phyloP scores from a whole-genome alignment of 768 basidiomycete species.

The Cystofilobasidium ferigula region DNA sequence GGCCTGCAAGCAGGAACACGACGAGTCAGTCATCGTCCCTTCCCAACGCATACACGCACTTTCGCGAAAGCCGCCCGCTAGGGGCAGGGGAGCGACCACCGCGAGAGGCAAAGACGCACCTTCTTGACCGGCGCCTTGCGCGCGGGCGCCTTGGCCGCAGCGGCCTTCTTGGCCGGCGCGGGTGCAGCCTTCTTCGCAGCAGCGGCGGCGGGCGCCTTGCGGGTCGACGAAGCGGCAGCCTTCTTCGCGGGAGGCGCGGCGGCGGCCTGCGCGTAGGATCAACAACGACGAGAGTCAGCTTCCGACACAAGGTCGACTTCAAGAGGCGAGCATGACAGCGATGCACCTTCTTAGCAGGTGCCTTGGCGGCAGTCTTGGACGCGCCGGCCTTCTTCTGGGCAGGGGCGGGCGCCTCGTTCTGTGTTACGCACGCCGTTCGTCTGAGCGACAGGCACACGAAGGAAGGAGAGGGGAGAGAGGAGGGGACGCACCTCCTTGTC shows the following conservation, averaged over 20 bases:
- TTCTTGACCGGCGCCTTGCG: constrained; percentile 52
- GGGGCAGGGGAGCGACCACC: not conserved
- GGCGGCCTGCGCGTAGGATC: constrained; percentile 30
- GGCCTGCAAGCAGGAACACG: not conserved
- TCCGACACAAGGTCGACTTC: too few species aligned
- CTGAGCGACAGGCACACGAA: not conserved
- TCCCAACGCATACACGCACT: too few species aligned
- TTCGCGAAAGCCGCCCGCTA: too few species aligned
- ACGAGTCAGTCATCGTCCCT: not conserved
- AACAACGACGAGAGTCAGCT: too few species aligned
- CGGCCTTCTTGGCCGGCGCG: constrained; percentile 39
- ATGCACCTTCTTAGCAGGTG: constrained; percentile 2
- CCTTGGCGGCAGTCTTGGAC: constrained; percentile 10
- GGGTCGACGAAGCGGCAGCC: constrained; percentile 42
- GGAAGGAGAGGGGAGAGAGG: constrained; percentile 28
- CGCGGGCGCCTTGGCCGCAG: constrained; percentile 37
- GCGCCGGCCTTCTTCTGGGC: constrained; percentile 26
- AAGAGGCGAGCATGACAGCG: too few species aligned
- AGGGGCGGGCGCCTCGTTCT: constrained; percentile 25
- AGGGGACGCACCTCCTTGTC: constrained; percentile 31
- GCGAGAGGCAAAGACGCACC: constrained; percentile 37
- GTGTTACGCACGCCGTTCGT: constrained; percentile 3
- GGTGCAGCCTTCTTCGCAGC: constrained; percentile 43
- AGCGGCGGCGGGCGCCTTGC: constrained; percentile 36
- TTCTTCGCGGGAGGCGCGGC: constrained; percentile 37